phyloP scores from a whole-genome alignment of 345 rosid species.

The Eucalyptus erythrocorys region DNA sequence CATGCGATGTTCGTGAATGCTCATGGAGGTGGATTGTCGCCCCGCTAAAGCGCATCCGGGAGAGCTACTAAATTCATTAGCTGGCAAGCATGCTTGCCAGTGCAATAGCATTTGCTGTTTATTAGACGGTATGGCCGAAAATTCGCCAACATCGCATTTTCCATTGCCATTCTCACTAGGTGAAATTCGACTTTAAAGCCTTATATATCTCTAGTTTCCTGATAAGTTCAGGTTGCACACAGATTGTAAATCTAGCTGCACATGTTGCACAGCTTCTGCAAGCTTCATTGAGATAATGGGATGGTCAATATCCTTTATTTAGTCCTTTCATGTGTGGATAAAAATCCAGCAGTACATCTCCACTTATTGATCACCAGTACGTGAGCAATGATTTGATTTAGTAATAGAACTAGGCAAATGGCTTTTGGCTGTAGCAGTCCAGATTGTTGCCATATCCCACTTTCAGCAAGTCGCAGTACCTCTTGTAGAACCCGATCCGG shows the following conservation, averaged over 20 bases:
- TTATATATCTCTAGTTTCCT: background rate
- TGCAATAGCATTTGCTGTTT: background rate
- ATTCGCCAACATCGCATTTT: background rate
- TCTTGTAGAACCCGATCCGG: constrained; percentile 7
- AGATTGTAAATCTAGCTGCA: background rate
- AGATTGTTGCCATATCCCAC: constrained; percentile 1
- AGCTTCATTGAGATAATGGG: background rate
- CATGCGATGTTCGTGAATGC: background rate
- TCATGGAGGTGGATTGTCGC: background rate
- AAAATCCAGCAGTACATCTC: background rate
- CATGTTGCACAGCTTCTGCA: background rate
- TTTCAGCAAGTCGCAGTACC: background rate
- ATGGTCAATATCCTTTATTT: background rate
- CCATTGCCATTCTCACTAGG: background rate
- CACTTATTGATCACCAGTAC: background rate
- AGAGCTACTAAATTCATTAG: background rate
- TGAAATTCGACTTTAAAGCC: background rate
- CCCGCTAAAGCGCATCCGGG: background rate
- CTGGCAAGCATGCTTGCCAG: background rate
- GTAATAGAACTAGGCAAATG: background rate
- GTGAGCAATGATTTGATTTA: background rate
- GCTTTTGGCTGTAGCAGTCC: background rate
- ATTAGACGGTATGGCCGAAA: background rate
- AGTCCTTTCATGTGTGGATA: background rate
- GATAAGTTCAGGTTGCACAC: background rate